These are phyloP conservation scores for Senna siamea DNA, from an alignment of 306 rosid genomes.

Conservation along the genomic window DNA sequence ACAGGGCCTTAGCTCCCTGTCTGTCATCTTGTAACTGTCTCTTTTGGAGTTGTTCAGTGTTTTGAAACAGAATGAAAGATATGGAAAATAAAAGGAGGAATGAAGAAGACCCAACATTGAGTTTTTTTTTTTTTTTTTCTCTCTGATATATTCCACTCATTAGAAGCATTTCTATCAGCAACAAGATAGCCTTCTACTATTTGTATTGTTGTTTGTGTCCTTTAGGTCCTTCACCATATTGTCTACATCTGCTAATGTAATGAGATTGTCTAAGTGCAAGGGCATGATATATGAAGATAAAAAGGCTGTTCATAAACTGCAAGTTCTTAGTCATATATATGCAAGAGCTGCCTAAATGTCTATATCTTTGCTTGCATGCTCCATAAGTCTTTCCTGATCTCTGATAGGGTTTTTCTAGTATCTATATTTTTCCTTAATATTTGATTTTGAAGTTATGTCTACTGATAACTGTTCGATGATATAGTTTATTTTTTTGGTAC, in stretches of 20 bases:
- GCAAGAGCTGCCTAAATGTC: slow-evolving; percentile 1
- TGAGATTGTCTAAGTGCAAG: background rate
- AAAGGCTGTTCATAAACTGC: background rate
- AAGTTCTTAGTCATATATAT: slow-evolving; percentile 4
- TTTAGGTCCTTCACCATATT: slow-evolving; percentile 10
- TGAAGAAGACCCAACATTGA: background rate
- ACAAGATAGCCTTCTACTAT: background rate
- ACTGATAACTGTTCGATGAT: background rate
- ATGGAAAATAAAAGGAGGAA: background rate
- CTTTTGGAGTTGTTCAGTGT: slow-evolving; percentile 30
- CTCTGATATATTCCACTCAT: background rate
- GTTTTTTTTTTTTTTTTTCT: background rate
- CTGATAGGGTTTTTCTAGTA: background rate
- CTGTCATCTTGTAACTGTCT: slow-evolving; percentile 16
- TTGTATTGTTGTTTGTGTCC: background rate
- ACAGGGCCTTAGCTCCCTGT: background rate
- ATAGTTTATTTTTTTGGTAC: too few species aligned
- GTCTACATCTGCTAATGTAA: slow-evolving; percentile 5
- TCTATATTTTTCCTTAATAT: background rate
- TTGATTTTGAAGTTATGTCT: background rate
- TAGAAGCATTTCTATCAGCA: background rate
- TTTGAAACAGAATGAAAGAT: background rate
- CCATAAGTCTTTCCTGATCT: background rate
- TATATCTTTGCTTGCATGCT: slow-evolving; percentile 1
- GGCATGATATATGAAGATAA: slow-evolving; percentile 2